Evolutionary conservation across 176 grass and related monocot genomes (phyloP), one percentile per base, ranked within the genome.

Genomic region (Saccharum spontaneum): DNA sequence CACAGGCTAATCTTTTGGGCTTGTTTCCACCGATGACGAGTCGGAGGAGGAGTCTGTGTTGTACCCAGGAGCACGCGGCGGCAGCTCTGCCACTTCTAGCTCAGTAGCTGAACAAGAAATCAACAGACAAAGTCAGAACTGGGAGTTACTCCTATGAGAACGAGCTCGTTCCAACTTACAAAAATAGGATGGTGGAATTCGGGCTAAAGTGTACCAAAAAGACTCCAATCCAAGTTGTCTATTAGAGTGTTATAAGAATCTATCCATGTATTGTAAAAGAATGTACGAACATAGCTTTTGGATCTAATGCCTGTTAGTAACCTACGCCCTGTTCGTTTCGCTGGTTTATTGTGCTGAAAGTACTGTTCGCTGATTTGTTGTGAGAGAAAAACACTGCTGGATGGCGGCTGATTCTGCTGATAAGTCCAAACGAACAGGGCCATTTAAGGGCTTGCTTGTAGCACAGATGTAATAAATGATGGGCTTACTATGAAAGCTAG

Each of bases 61-160:
- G 48, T 87, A 66, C 39, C 84, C 89, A 79, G 84, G 84, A 15
- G 68, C 89, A 73, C 68, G 89, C 1, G 89, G 89, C 39, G 89
- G 84, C 40, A 90, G 41, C 10, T 90, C 88, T 17, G 67, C 24
- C 45, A 15, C 86, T 20, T 91, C 90, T 78, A 85, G 77, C 34
- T 55, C 61, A 84, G 40, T 84, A 84, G 13, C 90, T 91, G 82
- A 75, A 67, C 43, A 78, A 61, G 20, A 87, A 55, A 28, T 33
- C 15, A 85, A 54, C 28, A 69, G 2, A 28, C 37, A 55, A 24
- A 26, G 39, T 83, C 28, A 78, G 14, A 79, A 7, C 26, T 57
- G 24, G 34, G 9, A 55, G 64, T 5, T 52, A 34, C 8, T 49
- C 24, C 34, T 61, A n/a, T 11, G 50, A 67, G 31, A 63, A 33